Percentiles rank a stretch among this genome's conserved stretches.
phyloP scores from a whole-genome alignment of 1,139 yeast species.

The Yamadazyma jaroonii region DNA sequence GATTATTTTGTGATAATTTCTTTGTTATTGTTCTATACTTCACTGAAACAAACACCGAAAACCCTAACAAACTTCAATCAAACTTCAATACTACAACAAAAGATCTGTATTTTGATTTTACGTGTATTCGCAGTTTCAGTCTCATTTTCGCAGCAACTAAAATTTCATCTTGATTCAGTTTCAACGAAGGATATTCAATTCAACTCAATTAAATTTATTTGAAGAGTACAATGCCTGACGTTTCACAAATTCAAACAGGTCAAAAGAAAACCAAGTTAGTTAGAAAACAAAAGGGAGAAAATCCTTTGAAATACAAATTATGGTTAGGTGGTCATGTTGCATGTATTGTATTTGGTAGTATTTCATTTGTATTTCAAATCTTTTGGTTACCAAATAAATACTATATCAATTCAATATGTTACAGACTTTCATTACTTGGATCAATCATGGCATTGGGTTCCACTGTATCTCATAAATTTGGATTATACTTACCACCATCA shows the following conservation, averaged over 20 bases:
- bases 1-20: background rate
- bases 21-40: background rate
- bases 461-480: constrained; percentile 58
- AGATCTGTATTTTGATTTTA: too few species aligned
- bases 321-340: constrained; percentile 65
- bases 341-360: constrained; percentile 48
- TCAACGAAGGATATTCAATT: background rate
- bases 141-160: constrained; percentile 2
- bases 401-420: constrained; percentile 44
- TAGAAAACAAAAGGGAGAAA: constrained; percentile 35
- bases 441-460: constrained; percentile 52
- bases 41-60: background rate
- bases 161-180: background rate
- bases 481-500: constrained; percentile 53
- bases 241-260: constrained; percentile 4
- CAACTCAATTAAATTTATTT: background rate
- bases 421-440: constrained; percentile 57
- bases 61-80: too few species aligned
- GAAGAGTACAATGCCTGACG: constrained; percentile 6
- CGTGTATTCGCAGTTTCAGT: background rate
- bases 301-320: constrained; percentile 42
- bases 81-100: too few species aligned
- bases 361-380: constrained; percentile 47
- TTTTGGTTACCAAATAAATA: constrained; percentile 43
- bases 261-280: constrained; percentile 34